phyloP scores from a whole-genome alignment of 2,329 filamentous ascomycete genomes.

The Tolypocladium cylindrosporum region DNA sequence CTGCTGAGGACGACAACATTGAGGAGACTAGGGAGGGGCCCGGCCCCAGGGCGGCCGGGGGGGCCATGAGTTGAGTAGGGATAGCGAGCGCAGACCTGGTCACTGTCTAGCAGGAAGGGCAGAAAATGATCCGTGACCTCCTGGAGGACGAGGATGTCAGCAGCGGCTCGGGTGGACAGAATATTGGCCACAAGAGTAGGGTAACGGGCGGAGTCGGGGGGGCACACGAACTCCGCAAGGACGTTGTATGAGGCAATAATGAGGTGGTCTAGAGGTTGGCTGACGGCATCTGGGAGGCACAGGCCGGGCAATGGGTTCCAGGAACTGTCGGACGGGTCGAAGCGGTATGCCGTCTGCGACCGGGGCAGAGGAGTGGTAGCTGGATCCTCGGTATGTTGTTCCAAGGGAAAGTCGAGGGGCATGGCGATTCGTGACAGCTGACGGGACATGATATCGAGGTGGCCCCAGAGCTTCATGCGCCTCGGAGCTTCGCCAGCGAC shows the following conservation, averaged over 20 bases:
- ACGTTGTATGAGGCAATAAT: slow-evolving; percentile 44
- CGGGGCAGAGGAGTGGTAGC: neutral
- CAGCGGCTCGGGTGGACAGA: slow-evolving; percentile 26
- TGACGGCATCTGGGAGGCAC: neutral
- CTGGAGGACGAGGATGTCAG: slow-evolving; percentile 45
- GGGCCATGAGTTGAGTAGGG: slow-evolving; percentile 48
- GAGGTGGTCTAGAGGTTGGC: slow-evolving; percentile 6
- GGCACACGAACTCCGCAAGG: slow-evolving; percentile 38
- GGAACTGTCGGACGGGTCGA: neutral
- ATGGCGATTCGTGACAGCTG: neutral
- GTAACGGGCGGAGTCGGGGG: slow-evolving; percentile 31
- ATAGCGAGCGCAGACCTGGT: slow-evolving; percentile 36
- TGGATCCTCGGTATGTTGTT: neutral
- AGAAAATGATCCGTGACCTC: slow-evolving; percentile 58
- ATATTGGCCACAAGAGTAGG: slow-evolving; percentile 33
- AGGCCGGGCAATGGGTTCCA: neutral
- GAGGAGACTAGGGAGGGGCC: slow-evolving; percentile 47
- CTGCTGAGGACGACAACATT: slow-evolving; percentile 53
- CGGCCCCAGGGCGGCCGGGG: slow-evolving; percentile 30
- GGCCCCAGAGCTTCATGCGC: slow-evolving; percentile 49
- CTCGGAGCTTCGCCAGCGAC: slow-evolving; percentile 18
- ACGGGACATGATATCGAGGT: slow-evolving; percentile 25
- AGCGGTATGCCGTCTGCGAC: neutral
- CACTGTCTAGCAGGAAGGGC: slow-evolving; percentile 37
- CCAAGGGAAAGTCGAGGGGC: neutral